Evolutionary conservation across 306 rosid species (phyloP).

Genomic region (Quercus agrifolia): DNA sequence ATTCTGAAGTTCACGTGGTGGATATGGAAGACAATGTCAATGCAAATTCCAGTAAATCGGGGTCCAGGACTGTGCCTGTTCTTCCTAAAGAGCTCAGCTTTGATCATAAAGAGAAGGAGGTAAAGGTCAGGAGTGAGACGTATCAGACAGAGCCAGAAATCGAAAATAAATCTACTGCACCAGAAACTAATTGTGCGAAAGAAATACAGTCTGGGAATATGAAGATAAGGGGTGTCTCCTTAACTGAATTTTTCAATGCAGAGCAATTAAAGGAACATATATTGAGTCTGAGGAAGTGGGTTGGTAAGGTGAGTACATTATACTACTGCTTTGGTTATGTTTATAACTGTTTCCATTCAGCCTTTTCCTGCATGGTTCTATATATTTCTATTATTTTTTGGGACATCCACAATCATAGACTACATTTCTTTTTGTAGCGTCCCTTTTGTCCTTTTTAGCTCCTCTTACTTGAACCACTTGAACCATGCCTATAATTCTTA

Average conservation of each 20-base stretch:
- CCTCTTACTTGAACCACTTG: too few relatives aligned
- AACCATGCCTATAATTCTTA: too few relatives aligned
- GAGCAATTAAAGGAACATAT: slow-evolving; percentile 42
- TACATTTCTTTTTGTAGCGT: too few relatives aligned
- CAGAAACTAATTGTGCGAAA: slow-evolving; percentile 22
- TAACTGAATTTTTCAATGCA: slow-evolving; percentile 28
- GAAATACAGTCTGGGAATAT: slow-evolving; percentile 1
- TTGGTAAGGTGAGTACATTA: slow-evolving; percentile 27
- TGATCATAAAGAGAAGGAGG: slow-evolving; percentile 10
- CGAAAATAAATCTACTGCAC: neutral
- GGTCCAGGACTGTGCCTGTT: neutral
- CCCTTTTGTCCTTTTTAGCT: too few relatives aligned
- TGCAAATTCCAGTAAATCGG: neutral
- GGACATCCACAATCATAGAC: too few relatives aligned
- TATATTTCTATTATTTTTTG: too few relatives aligned
- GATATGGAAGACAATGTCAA: slow-evolving; percentile 7
- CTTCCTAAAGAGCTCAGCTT: neutral
- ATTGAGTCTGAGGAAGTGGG: slow-evolving; percentile 24
- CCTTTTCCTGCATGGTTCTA: too few relatives aligned
- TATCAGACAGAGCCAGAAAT: slow-evolving; percentile 14
- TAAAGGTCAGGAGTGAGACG: slow-evolving; percentile 7
- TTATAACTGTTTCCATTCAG: too few relatives aligned
- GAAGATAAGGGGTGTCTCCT: slow-evolving; percentile 19
- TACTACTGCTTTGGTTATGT: too few relatives aligned
- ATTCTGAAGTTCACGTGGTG: neutral